phyloP scores from a whole-genome alignment of 169 alveolate species.

The Eimeria tenella region DNA sequence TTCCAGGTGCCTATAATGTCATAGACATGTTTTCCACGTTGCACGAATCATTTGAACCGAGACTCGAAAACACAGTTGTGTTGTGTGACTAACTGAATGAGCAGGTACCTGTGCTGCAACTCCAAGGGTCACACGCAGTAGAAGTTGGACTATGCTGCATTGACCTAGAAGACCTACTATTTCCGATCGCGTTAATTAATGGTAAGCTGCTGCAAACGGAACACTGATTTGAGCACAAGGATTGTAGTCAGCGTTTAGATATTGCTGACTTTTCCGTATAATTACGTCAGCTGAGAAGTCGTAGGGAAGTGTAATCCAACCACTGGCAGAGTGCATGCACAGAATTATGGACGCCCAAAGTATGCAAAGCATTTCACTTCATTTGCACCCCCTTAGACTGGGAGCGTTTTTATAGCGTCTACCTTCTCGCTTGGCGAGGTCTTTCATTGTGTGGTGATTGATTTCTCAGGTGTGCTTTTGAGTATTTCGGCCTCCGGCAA shows the following conservation, averaged over 20 bases:
- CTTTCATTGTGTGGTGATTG: too few relatives aligned
- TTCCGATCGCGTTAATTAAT: neutral
- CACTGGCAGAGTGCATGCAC: neutral
- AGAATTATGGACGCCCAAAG: too few relatives aligned
- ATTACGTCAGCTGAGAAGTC: too few relatives aligned
- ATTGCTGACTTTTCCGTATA: too few relatives aligned
- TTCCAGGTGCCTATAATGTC: neutral
- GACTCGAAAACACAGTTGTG: neutral
- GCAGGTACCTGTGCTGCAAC: conserved; percentile 29
- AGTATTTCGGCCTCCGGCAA: neutral
- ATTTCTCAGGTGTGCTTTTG: neutral
- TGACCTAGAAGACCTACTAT: neutral
- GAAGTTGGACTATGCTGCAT: neutral
- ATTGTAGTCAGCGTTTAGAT: neutral
- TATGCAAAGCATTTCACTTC: too few relatives aligned
- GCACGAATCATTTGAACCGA: neutral
- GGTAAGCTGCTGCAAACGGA: neutral
- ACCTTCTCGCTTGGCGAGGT: too few relatives aligned
- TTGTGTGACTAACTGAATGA: neutral
- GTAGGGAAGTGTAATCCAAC: neutral
- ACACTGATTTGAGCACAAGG: neutral
- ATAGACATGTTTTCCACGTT: neutral
- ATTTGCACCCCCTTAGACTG: too few relatives aligned
- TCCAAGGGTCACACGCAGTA: conserved; percentile 14
- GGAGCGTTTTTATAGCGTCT: too few relatives aligned